Percentiles rank a stretch among this genome's conserved stretches.
These are phyloP conservation scores for Pestalotiopsis sp. DNA, from an alignment of 2,329 filamentous ascomycete genomes.

Conservation along the genomic window DNA sequence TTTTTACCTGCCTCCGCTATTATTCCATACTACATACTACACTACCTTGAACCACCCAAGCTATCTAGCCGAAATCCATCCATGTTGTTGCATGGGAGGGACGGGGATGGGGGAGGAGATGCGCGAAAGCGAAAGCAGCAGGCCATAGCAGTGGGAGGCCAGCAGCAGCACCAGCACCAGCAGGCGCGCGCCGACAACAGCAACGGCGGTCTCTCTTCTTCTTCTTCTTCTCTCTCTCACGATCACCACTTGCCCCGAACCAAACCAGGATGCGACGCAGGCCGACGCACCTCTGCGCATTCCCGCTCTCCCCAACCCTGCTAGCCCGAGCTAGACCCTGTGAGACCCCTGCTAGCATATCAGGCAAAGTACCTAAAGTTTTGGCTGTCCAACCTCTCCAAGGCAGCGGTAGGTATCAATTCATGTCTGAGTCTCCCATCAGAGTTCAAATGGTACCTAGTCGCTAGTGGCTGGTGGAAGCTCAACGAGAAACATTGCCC, in stretches of 20 bases:
- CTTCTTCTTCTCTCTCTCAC: conserved; percentile 11
- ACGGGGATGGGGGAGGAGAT: not conserved
- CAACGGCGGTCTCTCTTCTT: not conserved
- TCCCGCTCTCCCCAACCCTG: conserved; percentile 9
- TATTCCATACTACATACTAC: not conserved
- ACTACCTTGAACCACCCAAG: not conserved
- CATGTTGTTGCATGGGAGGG: not conserved
- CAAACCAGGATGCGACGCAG: conserved; percentile 11
- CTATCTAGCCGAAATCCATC: not conserved
- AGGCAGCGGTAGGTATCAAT: not conserved
- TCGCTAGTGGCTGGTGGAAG: not conserved
- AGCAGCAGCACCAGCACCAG: not conserved
- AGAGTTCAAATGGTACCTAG: not conserved
- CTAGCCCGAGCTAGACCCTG: conserved; percentile 5
- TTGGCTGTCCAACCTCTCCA: not conserved
- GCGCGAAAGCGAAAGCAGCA: not conserved
- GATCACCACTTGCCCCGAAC: not conserved
- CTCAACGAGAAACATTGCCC: not conserved
- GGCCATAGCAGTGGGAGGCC: not conserved
- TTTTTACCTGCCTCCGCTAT: not conserved
- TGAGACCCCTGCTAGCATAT: not conserved
- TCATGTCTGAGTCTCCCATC: not conserved
- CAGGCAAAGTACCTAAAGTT: not conserved
- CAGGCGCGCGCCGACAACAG: conserved; percentile 12
- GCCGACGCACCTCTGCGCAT: conserved; percentile 7